Percentiles rank a stretch among this genome's conserved stretches.
Conservation (phyloP, 148 eudicot species). For the Rhododendron vialii region DNA sequence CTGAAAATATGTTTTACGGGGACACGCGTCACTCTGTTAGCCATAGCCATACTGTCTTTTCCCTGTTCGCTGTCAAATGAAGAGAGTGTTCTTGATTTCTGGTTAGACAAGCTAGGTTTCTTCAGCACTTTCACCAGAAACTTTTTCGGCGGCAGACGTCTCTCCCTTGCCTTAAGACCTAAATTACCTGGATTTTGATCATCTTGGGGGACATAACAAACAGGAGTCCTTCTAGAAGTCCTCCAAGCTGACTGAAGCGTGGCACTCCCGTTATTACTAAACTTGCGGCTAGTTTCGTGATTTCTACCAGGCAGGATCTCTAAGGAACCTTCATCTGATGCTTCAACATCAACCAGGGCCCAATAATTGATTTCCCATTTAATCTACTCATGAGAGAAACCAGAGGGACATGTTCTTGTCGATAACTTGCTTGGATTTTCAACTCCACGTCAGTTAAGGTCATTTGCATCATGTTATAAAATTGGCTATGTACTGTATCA, state of each 20-base stretch:
- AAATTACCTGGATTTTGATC: background rate
- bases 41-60: background rate
- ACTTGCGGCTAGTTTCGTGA: background rate
- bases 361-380: constrained; percentile 25
- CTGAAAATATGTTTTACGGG: constrained; percentile 27
- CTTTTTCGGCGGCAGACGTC: background rate
- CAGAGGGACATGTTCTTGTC: constrained; percentile 31
- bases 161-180: background rate
- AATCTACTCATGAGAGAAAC: constrained; percentile 30
- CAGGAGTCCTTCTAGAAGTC: constrained; percentile 32
- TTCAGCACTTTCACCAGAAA: background rate
- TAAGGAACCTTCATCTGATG: constrained; percentile 6
- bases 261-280: background rate
- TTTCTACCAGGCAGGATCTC: background rate
- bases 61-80: background rate
- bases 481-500: background rate
- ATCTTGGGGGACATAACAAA: constrained; percentile 10
- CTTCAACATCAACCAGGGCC: constrained; percentile 32
- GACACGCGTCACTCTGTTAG: constrained; percentile 15
- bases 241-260: constrained; percentile 14
- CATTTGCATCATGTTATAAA: background rate
- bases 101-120: background rate
- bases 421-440: constrained; percentile 16
- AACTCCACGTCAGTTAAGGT: constrained; percentile 27
- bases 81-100: background rate